These are phyloP conservation scores for Teunomyces atbi DNA, from an alignment of 805 yeast genomes.

Conservation along the genomic window DNA sequence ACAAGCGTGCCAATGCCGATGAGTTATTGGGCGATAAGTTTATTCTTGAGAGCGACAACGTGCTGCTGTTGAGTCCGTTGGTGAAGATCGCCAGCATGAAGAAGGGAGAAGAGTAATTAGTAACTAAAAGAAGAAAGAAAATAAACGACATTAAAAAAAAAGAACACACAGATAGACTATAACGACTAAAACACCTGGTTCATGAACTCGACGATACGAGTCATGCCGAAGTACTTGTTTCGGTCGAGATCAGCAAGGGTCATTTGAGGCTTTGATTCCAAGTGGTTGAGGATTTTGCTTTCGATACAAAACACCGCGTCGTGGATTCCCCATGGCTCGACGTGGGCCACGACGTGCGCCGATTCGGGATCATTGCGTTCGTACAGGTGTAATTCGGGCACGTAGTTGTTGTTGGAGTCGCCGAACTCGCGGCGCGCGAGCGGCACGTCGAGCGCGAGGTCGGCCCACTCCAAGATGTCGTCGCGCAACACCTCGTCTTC, in stretches of 20 bases:
- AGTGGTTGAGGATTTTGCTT: constrained; percentile 16
- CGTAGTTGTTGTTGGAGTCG: constrained; percentile 19
- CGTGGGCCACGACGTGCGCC: constrained; percentile 21
- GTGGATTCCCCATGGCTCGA: constrained; percentile 40
- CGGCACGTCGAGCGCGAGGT: constrained; percentile 31
- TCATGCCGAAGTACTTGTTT: constrained; percentile 21
- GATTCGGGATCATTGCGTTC: constrained; percentile 14
- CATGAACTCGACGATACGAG: constrained; percentile 23
- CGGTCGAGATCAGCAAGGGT: constrained; percentile 7
- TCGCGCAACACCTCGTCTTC: constrained; percentile 44
- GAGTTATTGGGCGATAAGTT: constrained; percentile 69
- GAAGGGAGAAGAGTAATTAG: constrained; percentile 30
- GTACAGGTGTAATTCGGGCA: constrained; percentile 20
- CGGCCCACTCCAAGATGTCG: constrained; percentile 35
- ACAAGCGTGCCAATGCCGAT: constrained; percentile 73
- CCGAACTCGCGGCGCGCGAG: constrained; percentile 23
- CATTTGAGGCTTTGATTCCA: constrained; percentile 7
- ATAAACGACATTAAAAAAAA: not conserved
- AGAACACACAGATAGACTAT: not conserved
- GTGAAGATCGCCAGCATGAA: constrained; percentile 73
- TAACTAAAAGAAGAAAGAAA: not conserved
- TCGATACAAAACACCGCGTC: constrained; percentile 30
- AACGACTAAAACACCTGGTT: constrained; percentile 13
- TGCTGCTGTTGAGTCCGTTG: constrained; percentile 63
- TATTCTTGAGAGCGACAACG: constrained; percentile 60